Evolutionary conservation across 2,329 filamentous ascomycete species (phyloP).

Genomic region (Clonostachys solani): DNA sequence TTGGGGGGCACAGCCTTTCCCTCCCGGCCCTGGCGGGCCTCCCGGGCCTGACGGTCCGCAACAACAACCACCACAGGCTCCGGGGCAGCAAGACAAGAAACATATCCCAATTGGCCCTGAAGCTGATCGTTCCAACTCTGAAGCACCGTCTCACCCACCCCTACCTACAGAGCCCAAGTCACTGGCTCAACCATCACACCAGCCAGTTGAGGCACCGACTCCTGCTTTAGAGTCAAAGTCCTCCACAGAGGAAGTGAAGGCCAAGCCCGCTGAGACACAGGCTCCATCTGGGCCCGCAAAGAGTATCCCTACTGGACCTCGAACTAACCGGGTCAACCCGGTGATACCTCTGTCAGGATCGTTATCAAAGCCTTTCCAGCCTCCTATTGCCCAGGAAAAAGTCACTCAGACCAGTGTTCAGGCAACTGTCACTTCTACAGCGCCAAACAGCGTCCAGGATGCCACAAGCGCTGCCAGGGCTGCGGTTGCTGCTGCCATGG

Average conservation of each 20-base stretch:
- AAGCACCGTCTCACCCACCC: constrained; percentile 37
- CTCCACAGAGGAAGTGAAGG: constrained; percentile 38
- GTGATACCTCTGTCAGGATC: constrained; percentile 59
- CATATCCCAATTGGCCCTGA: constrained; percentile 48
- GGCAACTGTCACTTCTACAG: constrained; percentile 24
- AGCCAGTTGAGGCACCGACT: constrained; percentile 48
- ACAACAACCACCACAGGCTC: constrained; percentile 47
- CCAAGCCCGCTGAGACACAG: constrained; percentile 18
- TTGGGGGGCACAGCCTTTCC: constrained; percentile 56
- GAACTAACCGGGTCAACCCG: constrained; percentile 53
- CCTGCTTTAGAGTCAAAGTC: constrained; percentile 68
- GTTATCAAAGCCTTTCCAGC: constrained; percentile 28
- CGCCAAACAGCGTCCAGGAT: constrained; percentile 46
- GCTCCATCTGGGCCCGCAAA: constrained; percentile 28
- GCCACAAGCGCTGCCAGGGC: constrained; percentile 72
- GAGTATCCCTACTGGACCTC: constrained; percentile 40
- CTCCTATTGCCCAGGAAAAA: constrained; percentile 19
- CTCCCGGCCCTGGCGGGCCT: constrained; percentile 48
- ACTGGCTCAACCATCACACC: constrained; percentile 37
- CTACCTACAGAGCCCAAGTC: constrained; percentile 51
- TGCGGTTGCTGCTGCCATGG: constrained; percentile 77
- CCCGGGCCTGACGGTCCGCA: constrained; percentile 61
- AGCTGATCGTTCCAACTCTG: constrained; percentile 41
- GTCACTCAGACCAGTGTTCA: constrained; percentile 25
- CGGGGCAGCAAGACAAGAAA: constrained; percentile 31